These are phyloP conservation scores for Fraxinus paxiana DNA, from an alignment of 305 asterid genomes.

Conservation along the genomic window DNA sequence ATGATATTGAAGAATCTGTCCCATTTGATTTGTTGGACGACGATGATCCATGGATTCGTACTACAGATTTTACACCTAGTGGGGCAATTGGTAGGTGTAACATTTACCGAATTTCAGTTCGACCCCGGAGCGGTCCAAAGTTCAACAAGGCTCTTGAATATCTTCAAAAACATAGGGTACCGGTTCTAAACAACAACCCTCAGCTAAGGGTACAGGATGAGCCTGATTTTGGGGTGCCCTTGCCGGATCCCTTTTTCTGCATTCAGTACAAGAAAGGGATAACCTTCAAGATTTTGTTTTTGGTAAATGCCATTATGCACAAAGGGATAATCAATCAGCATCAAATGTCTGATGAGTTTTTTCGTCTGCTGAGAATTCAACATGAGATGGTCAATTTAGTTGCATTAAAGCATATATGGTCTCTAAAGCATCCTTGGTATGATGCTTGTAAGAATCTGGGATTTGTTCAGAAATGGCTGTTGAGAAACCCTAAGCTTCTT, in stretches of 20 bases:
- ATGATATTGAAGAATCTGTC: constrained; percentile 64
- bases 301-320: constrained; percentile 75
- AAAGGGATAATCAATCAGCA: constrained; percentile 79
- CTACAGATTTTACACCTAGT: constrained; percentile 69
- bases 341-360: constrained; percentile 60
- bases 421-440: constrained; percentile 50
- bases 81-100: constrained; percentile 86
- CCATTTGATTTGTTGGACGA: constrained; percentile 79
- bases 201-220: constrained; percentile 41
- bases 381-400: constrained; percentile 53
- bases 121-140: constrained; percentile 45
- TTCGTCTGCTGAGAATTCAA: constrained; percentile 46
- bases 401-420: constrained; percentile 61
- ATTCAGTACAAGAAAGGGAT: constrained; percentile 50
- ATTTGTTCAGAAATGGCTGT: constrained; percentile 51
- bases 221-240: constrained; percentile 56
- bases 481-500: constrained; percentile 56
- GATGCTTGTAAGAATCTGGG: constrained; percentile 53
- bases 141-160: constrained; percentile 45
- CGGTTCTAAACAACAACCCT: constrained; percentile 14
- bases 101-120: constrained; percentile 52
- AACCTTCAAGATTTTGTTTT: constrained; percentile 54
- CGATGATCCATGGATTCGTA: constrained; percentile 95
- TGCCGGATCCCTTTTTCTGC: constrained; percentile 57
- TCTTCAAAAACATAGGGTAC: constrained; percentile 46